Base-by-base conservation (phyloP, 2,329 filamentous ascomycete genomes). In the Aaosphaeria pasadenensis region DNA sequence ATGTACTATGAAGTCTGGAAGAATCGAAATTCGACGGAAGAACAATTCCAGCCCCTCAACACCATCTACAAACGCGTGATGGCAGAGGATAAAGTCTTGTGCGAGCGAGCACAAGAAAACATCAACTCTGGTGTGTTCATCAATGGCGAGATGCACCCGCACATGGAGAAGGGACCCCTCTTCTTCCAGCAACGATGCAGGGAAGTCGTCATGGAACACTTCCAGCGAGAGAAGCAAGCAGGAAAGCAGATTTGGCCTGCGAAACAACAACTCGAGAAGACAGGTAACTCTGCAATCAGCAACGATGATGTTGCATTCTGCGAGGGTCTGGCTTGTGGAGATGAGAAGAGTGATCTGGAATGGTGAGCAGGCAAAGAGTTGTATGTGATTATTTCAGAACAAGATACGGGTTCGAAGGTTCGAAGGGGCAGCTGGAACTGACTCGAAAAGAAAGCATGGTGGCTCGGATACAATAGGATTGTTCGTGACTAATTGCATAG, bases 1-100 rank as follows among this genome's bases (percentile, higher is more conserved):
- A 85, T 86, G 78, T 73, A 74, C 48, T 85, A 86, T 64, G 80
- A 86, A 60, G 77, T 86, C 43, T 86, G 77, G 73, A 75, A 80
- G 50, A 81, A 85, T 74, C 82, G 80, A 62, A 69, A 79, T 60
- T 77, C 81, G 4, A 74, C 73, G n/a, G 78, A 84, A 11, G 77
- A 78, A 29, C 78, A 83, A 49, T 86, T 85, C 60, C 66, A 74
- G 11, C 66, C 73, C 45, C 81, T 85, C 64, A 77, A 75, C 63
- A 67, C 78, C 41, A 80, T 85, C 57, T 86, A 85, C 72, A 82
- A 81, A 66, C 78, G 79, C 36, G 77, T 86, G 64, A 81, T 85
- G 78, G 74, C 75, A 1, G 83, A 86, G 64, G 83, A 86, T 70
- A 85, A 85, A 59, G 73, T 77, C 6, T 77, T 86, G 29, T 86